Percentiles rank a stretch among this genome's conserved stretches.
Conservation (phyloP, 495 filamentous ascomycete genomes). For the Aspergillus cavernicola region DNA sequence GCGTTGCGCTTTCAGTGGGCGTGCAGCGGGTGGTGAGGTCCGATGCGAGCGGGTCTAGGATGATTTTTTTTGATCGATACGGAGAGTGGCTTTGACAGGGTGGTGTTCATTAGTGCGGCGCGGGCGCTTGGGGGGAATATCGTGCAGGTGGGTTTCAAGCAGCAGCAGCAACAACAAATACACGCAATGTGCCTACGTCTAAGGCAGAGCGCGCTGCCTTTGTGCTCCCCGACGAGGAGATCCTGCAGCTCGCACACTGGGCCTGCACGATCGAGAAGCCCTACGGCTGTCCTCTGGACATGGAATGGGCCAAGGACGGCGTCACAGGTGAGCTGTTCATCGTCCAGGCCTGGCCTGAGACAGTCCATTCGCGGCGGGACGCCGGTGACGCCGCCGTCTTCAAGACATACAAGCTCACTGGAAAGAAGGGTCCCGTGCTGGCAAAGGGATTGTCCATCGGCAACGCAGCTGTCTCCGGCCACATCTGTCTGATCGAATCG, state of each 20-base stretch:
- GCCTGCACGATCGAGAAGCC: constrained; percentile 31
- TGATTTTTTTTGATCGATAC: constrained; percentile 40
- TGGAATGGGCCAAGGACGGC: constrained; percentile 39
- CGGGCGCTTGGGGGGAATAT: constrained; percentile 38
- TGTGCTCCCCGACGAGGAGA: constrained; percentile 29
- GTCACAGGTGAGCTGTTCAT: constrained; percentile 30
- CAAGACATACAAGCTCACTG: constrained; percentile 27
- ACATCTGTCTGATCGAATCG: constrained; percentile 28
- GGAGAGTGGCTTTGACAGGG: constrained; percentile 32
- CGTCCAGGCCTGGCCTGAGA: constrained; percentile 36
- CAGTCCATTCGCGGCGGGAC: constrained; percentile 31
- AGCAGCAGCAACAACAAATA: constrained; percentile 10
- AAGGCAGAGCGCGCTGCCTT: constrained; percentile 30
- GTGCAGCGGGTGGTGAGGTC: constrained; percentile 39
- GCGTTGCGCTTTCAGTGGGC: constrained; percentile 31
- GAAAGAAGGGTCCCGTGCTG: constrained; percentile 23
- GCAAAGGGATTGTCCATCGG: constrained; percentile 27
- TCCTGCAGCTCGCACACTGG: constrained; percentile 34
- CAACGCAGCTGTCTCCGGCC: constrained; percentile 31
- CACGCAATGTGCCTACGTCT: constrained; percentile 34
- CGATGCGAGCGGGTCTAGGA: constrained; percentile 27
- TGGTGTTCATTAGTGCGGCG: constrained; percentile 34
- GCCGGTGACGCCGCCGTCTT: constrained; percentile 18
- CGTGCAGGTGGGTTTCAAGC: constrained; percentile 31
- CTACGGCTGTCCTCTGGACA: constrained; percentile 36